Base-by-base conservation (phyloP, 345 rosid species). In the Rhizophora mangle region DNA sequence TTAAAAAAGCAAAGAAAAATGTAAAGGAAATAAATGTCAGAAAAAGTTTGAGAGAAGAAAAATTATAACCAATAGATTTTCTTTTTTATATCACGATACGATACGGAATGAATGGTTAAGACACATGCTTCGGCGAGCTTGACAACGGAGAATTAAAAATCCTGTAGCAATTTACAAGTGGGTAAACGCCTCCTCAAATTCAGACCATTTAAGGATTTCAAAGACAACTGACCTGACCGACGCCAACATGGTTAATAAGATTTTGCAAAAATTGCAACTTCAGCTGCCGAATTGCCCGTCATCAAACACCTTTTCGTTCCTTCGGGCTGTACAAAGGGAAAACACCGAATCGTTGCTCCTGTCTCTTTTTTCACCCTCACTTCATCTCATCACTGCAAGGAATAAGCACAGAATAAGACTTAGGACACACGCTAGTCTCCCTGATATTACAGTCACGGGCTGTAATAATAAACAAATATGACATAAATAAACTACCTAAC, bases 211-310 rank as follows among this genome's bases (percentile, higher is more conserved):
- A 16, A 30, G 5, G 22, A 21, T 62, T 46, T 43, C 11, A 43
- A 49, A 2, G 9, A 24, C 27, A 31, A 8, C 4, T 8, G 8
- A 18, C 30, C 49, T 43, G 49, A 13, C 5, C 34, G 39, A 59
- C 18, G 68, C 64, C 87, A 74, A 90, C 90, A 70, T 92, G 90
- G 78, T 90, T 67, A 87, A 74, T 93, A 93, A 68, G 97, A 93
- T 80, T 89, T 93, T 51, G 97, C 94, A 67, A 93, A 94, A 77
- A 94, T 84, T 58, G 93, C 92, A 68, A 91, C 95, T 86, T 91
- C 95, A 22, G 85, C 81, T 0, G 95, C 95, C 34, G 88, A 78
- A 51, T 83, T 83, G 68, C 97, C 91, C 0, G 96, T 91, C 96
- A 92, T 88, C 76, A 95, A 76, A 80, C 97, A 95, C 53, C 81